Evolutionary conservation across 805 yeast genomes (phyloP), one percentile per base, ranked within the genome.

Genomic region (Barnettozyma populi): DNA sequence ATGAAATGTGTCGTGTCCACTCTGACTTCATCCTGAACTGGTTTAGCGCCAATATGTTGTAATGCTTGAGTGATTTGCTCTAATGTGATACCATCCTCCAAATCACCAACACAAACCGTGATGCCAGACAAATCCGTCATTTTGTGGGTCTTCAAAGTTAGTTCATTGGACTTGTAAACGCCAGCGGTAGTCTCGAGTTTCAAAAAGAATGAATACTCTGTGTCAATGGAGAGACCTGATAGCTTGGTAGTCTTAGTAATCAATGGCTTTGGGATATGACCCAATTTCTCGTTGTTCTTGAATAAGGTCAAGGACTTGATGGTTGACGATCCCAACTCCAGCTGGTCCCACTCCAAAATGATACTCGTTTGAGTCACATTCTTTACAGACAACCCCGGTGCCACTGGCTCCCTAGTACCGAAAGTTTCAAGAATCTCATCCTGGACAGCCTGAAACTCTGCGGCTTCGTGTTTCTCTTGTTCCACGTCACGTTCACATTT

Each of bases 111-210:
- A 65, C 98, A 92, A 1, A 88, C 85, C 0, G 92, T 89, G 48
- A 94, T 89, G 50, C 99, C 99, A 2, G 88, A 76, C 57, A 94
- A 74, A 67, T 94, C 97, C 0, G 97, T 90, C 97, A 92, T 90
- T 61, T 89, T 90, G 64, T 90, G 98, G 3, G 99, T 94, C 49
- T 79, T 83, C 14, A 90, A 79, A 43, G 75, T 76, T 21, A 92
- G 64, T 19, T 68, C 67, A 40, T 89, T 83, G 10, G 96, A 86
- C 60, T 71, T 71, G 58, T 75, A 87, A 10, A 75, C 73, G n/a
- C 99, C 99, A 0, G 97, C 95, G 0, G 96, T 84, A 7, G 99
- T 90, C 48, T 82, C 84, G 62, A 94, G 71, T 55, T 82, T 79
- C 57, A 94, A 75, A 60, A 84, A 89, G 67, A 94, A 92, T 39